Percentiles rank a stretch among this genome's conserved stretches.
Evolutionary conservation across 306 rosid species (phyloP).

Genomic region (Inga laurina): DNA sequence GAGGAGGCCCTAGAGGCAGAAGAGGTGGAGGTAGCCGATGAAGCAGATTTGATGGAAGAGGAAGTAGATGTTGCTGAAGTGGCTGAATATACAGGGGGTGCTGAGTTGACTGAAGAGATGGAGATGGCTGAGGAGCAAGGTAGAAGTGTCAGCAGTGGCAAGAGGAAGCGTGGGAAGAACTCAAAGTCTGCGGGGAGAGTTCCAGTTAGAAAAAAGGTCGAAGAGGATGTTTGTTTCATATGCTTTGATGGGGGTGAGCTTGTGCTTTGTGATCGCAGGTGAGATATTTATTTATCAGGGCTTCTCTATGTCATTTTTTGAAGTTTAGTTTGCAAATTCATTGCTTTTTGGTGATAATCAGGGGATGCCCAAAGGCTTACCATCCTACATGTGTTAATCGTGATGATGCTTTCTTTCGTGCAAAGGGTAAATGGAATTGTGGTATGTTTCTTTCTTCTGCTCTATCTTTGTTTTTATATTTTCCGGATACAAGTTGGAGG

Average conservation of each 20-base stretch:
- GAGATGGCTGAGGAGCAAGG: slow-evolving; percentile 52
- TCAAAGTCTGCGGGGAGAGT: slow-evolving; percentile 50
- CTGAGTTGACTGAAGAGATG: slow-evolving; percentile 48
- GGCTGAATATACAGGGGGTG: slow-evolving; percentile 46
- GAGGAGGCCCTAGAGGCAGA: slow-evolving; percentile 43
- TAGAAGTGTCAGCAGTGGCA: slow-evolving; percentile 49
- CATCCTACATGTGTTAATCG: slow-evolving; percentile 94
- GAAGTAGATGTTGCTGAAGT: slow-evolving; percentile 32
- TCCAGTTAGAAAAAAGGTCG: slow-evolving; percentile 66
- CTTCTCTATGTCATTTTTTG: background rate
- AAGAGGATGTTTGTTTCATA: slow-evolving; percentile 98
- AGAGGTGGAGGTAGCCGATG: slow-evolving; percentile 37
- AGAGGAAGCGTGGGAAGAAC: slow-evolving; percentile 86
- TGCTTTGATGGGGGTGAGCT: slow-evolving; percentile 99
- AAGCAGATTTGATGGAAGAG: slow-evolving; percentile 25
- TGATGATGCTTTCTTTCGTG: slow-evolving; percentile 89
- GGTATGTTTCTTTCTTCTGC: slow-evolving; percentile 52
- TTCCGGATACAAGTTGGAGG: slow-evolving; percentile 14
- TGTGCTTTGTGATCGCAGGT: slow-evolving; percentile 98
- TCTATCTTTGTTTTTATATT: background rate
- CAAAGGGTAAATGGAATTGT: slow-evolving; percentile 99
- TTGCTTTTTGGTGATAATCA: slow-evolving; percentile 36
- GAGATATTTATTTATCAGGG: slow-evolving; percentile 20
- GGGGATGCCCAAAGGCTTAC: slow-evolving; percentile 99
- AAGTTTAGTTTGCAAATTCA: background rate